Conservation (phyloP, 129 eudicot genomes). For the Chrysanthemum makinoi region DNA sequence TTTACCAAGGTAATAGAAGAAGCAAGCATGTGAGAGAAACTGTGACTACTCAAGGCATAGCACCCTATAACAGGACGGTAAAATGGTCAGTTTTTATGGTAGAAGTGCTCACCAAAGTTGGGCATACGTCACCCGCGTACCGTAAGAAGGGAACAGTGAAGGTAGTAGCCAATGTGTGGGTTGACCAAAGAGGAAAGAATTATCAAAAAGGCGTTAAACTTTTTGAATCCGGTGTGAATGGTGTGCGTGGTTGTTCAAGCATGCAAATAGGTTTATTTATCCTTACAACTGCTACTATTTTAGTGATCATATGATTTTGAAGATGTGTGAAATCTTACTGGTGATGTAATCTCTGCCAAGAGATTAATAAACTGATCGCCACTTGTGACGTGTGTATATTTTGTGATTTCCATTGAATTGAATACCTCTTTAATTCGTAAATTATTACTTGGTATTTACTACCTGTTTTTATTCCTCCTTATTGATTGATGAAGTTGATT, state of each 20-base stretch:
- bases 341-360: background rate
- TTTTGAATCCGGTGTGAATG: conserved; percentile 24
- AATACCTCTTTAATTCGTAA: no score
- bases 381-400: background rate
- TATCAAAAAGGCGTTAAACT: conserved; percentile 24
- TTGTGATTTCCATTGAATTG: no score
- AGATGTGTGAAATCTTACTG: background rate
- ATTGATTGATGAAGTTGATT: no score
- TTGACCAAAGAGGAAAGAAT: conserved; percentile 22
- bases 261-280: conserved; percentile 5
- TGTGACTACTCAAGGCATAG: conserved; percentile 23
- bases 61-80: conserved; percentile 23
- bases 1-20: conserved; percentile 18
- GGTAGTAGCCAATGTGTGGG: conserved; percentile 30
- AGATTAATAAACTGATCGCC: background rate
- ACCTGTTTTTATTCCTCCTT: no score
- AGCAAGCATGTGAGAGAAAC: conserved; percentile 29
- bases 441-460: no score
- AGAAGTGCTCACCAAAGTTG: conserved; percentile 32
- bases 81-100: conserved; percentile 25
- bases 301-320: conserved; percentile 11
- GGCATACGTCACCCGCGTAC: conserved; percentile 30
- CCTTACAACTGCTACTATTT: conserved; percentile 20
- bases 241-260: background rate
- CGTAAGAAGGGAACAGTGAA: conserved; percentile 18